Evolutionary conservation across 202 grass and related monocot species (phyloP), one percentile per base, ranked within the genome.

Genomic region (Bolboschoenoplectus hybrid): DNA sequence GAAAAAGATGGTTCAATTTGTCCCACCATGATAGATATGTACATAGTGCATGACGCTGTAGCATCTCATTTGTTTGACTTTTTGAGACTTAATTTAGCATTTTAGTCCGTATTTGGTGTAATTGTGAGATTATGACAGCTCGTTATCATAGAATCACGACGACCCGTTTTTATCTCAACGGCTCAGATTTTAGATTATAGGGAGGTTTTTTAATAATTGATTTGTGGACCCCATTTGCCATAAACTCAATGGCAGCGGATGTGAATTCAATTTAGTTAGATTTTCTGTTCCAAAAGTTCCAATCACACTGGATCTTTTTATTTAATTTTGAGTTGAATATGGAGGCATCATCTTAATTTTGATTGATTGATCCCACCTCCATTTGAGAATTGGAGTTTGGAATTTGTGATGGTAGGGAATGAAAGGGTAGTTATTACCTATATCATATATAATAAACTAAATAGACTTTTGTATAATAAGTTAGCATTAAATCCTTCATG

Each of bases 21-120:
- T 66, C 62, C 60, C 75, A 80, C 75, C 6, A 41, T 78, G 14
- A 80, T 16, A 56, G 16, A 16, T 7, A 51, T 51, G 6, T 12
- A 14, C 13, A 56, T 72, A 19, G 53, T 61, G 53, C 75, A 80
- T 80, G 75, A 80, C 52, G 7, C 75, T 80, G 63, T 63, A 67
- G 51, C 60, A 82, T 52, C 45, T 82, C 80, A 38, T 82, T 26
- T 32, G 39, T 67, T 64, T 49, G 43, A 74, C 26, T 5, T 26
- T 17, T 85, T 38, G 32, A 57, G 50, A 56, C 50, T 39, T 78
- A 8, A 19, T 72, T 17, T 66, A 26, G 26, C 26, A 26, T 26
- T 26, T 26, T 26, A 26, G 26, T 26, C 26, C 26, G 26, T 26
- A 26, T 26, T 26, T 26, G 26, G 26, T 26, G 26, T 26, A 26